Conservation (phyloP, 164 flowering plant genomes). For the Nelumbo lutea region DNA sequence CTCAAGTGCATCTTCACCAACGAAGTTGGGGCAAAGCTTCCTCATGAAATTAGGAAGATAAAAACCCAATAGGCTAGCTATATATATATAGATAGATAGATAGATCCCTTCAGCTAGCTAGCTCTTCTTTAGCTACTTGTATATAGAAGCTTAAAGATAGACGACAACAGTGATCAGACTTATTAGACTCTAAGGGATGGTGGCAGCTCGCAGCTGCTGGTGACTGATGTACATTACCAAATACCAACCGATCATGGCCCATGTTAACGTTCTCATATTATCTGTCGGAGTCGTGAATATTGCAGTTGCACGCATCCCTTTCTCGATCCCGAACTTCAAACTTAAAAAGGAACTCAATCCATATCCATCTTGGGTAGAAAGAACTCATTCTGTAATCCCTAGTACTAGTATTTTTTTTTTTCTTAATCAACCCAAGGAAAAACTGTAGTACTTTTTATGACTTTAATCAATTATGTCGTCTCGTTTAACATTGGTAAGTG, state of each 20-base stretch:
- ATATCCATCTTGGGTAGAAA: no score
- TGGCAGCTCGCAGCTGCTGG: not conserved
- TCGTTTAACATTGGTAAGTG: not conserved
- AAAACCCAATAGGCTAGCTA: no score
- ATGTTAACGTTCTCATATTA: constrained; percentile 19
- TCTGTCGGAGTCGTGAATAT: constrained; percentile 22
- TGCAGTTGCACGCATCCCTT: constrained; percentile 22
- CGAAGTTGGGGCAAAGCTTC: constrained; percentile 82
- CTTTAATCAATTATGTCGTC: not conserved
- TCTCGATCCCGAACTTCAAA: constrained; percentile 3
- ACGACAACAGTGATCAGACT: not conserved
- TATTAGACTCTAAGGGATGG: constrained; percentile 16
- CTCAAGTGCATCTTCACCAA: constrained; percentile 72
- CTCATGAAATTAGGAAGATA: constrained; percentile 42
- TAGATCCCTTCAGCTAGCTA: not conserved
- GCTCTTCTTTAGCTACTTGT: no score
- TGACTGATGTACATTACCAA: constrained; percentile 28
- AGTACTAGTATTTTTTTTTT: no score
- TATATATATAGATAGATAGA: constrained; percentile 1
- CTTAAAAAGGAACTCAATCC: no score
- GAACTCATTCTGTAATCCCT: no score
- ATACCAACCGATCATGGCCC: constrained; percentile 34
- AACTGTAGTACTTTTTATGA: no score
- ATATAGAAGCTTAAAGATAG: no score
- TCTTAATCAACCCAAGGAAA: no score